A percentile compares a stretch with the other conserved stretches of the same genome.
Evolutionary conservation across 2,329 filamentous ascomycete genomes (phyloP).

Genomic region (Chaetomium olivaceum): DNA sequence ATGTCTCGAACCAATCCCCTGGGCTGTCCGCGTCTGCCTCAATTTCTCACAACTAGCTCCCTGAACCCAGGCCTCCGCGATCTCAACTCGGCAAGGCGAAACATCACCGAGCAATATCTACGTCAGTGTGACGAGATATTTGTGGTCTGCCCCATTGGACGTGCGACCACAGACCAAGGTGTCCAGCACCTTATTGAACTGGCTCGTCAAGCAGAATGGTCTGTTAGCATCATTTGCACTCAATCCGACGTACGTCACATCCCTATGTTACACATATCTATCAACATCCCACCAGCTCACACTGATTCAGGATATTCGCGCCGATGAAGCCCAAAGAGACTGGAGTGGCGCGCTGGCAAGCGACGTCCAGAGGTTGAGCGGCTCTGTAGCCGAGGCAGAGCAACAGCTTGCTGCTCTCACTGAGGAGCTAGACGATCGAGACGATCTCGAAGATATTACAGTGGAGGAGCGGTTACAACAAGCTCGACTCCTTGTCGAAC

Average conservation of each 20-base stretch:
- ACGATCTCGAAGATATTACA: background rate
- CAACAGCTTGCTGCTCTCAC: background rate
- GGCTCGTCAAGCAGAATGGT: conserved; percentile 40
- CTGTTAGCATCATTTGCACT: conserved; percentile 47
- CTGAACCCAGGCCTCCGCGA: conserved; percentile 46
- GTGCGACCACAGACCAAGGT: conserved; percentile 45
- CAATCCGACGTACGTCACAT: conserved; percentile 40
- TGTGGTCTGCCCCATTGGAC: conserved; percentile 44
- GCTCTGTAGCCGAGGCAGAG: background rate
- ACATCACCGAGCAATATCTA: conserved; percentile 49
- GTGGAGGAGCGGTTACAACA: background rate
- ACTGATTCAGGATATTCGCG: conserved; percentile 36
- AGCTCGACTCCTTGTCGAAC: background rate
- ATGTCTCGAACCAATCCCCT: conserved; percentile 15
- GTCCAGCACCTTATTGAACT: conserved; percentile 46
- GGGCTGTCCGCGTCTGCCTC: background rate
- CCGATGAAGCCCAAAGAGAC: conserved; percentile 39
- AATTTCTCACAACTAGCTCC: background rate
- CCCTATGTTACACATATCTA: background rate
- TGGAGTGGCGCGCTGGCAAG: conserved; percentile 34
- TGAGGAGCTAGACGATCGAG: background rate
- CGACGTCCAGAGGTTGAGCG: conserved; percentile 4
- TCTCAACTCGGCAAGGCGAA: conserved; percentile 46
- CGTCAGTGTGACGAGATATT: conserved; percentile 50
- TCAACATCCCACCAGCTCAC: background rate